phyloP scores from a whole-genome alignment of 2,329 filamentous ascomycete genomes.

The Hypoxylon sp. region DNA sequence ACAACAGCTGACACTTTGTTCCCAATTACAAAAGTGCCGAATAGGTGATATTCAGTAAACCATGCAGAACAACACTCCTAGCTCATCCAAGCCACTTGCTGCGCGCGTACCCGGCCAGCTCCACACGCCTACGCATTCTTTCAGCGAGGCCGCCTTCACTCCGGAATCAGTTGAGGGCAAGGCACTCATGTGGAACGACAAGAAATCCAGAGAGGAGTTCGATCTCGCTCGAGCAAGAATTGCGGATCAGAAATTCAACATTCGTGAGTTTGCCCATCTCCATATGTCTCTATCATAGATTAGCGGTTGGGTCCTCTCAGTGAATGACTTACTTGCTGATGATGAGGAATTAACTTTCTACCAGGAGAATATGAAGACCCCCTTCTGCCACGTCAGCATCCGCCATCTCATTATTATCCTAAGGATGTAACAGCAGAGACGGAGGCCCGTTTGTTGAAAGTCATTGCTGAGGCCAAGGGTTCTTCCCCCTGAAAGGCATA shows the following conservation, averaged over 20 bases:
- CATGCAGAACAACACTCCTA: constrained; percentile 41
- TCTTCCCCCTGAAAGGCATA: constrained; percentile 9
- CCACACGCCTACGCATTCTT: constrained; percentile 54
- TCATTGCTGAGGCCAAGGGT: constrained; percentile 53
- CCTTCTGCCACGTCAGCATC: constrained; percentile 57
- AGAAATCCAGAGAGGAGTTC: constrained; percentile 62
- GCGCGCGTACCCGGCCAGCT: constrained; percentile 44
- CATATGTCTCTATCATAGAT: background rate
- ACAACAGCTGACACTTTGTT: background rate
- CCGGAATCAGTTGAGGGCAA: constrained; percentile 51
- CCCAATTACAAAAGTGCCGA: background rate
- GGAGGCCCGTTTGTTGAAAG: constrained; percentile 58
- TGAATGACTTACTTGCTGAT: background rate
- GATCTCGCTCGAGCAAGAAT: constrained; percentile 59
- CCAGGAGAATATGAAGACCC: constrained; percentile 64
- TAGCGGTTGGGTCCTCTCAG: background rate
- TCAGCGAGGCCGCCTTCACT: constrained; percentile 48
- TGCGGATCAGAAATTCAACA: constrained; percentile 63
- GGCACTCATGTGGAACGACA: constrained; percentile 51
- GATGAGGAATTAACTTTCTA: background rate
- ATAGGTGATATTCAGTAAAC: constrained; percentile 1
- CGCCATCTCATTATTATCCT: constrained; percentile 56
- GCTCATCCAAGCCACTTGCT: constrained; percentile 44
- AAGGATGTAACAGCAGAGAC: constrained; percentile 59
- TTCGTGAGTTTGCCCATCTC: constrained; percentile 56